Conservation (phyloP, 371 early-diverging fungal genomes). For the Actinomucor elegans region DNA sequence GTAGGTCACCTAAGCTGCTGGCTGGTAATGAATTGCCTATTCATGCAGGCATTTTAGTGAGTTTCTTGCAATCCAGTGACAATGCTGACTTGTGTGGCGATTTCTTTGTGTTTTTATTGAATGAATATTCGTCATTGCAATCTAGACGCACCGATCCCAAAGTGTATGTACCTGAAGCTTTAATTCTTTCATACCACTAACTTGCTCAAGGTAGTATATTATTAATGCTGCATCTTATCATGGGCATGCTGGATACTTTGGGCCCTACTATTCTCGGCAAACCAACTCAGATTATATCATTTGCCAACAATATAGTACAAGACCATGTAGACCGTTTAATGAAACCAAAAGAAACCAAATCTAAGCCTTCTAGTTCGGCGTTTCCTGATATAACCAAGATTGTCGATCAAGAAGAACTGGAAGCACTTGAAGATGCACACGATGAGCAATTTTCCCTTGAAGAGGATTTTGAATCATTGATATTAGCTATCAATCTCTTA, state of each 20-base stretch:
- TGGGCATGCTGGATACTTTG: constrained; percentile 65
- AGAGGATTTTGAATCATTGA: constrained; percentile 42
- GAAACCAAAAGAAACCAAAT: constrained; percentile 2
- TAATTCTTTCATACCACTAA: background rate
- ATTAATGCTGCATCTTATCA: constrained; percentile 55
- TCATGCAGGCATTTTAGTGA: constrained; percentile 58
- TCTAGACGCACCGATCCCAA: constrained; percentile 33
- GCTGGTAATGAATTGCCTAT: constrained; percentile 55
- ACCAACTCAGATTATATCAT: constrained; percentile 75
- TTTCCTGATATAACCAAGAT: constrained; percentile 36
- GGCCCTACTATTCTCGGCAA: constrained; percentile 79
- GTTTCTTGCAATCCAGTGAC: constrained; percentile 56
- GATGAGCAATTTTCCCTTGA: constrained; percentile 53
- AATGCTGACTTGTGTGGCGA: constrained; percentile 66
- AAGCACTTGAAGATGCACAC: constrained; percentile 41
- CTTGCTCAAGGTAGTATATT: constrained; percentile 40
- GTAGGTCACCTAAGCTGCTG: constrained; percentile 18
- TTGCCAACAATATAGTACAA: constrained; percentile 72
- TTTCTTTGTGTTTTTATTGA: constrained; percentile 73
- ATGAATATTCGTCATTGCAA: constrained; percentile 65
- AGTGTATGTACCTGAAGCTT: constrained; percentile 27
- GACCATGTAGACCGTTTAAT: constrained; percentile 31
- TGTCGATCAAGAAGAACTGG: constrained; percentile 29
- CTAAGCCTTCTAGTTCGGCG: background rate
- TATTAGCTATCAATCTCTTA: constrained; percentile 43